These are phyloP conservation scores for Blastobotrys apis DNA, from an alignment of 1,139 yeast species.

Conservation along the genomic window DNA sequence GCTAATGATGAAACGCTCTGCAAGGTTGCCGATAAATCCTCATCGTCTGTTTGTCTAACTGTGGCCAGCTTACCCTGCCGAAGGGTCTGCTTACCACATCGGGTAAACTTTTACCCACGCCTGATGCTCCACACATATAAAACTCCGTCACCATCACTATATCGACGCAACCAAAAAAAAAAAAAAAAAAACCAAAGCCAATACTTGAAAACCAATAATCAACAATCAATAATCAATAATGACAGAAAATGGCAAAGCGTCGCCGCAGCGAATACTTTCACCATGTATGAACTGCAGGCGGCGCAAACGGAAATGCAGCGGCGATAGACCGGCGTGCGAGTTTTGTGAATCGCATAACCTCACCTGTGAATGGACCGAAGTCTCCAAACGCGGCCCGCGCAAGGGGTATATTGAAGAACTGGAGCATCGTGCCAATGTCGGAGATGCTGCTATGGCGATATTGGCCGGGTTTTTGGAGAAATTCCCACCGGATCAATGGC, in stretches of 20 bases:
- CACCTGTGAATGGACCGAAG: constrained; percentile 15
- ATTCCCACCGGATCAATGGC: constrained; percentile 15
- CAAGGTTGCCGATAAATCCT: no score
- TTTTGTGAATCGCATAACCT: constrained; percentile 11
- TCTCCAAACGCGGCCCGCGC: constrained; percentile 15
- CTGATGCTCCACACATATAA: no score
- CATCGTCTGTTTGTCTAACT: no score
- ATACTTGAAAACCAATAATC: background rate
- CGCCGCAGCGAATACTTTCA: constrained; percentile 7
- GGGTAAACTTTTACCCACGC: no score
- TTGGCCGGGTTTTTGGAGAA: constrained; percentile 9
- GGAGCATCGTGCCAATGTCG: constrained; percentile 12
- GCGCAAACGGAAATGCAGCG: constrained; percentile 18
- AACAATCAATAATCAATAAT: background rate
- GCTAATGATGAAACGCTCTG: no score
- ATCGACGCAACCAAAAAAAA: no score
- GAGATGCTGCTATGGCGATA: constrained; percentile 7
- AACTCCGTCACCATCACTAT: no score
- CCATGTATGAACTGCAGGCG: constrained; percentile 15
- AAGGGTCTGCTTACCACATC: no score
- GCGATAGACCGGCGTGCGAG: constrained; percentile 15
- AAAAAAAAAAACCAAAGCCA: no score
- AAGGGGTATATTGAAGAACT: constrained; percentile 17
- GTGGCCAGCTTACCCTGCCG: no score
- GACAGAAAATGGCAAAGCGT: no score